A percentile compares a stretch with the other conserved stretches of the same genome.
These are phyloP conservation scores for Medicago arabica DNA, from an alignment of 306 rosid genomes.

Conservation along the genomic window DNA sequence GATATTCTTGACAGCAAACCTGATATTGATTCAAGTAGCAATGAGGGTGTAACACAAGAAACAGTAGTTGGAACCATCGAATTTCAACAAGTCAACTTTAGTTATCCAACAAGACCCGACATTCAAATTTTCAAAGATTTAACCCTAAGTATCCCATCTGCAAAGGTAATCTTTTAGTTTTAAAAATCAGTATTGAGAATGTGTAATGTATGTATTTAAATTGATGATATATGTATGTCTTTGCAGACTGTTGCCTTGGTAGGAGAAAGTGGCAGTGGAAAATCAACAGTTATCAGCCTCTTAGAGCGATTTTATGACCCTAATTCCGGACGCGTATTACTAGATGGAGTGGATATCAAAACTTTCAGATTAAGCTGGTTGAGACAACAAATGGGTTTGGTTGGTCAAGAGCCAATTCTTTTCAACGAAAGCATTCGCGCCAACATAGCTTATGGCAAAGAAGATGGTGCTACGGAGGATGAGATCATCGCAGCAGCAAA, in stretches of 20 bases:
- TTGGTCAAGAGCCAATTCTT: conserved; percentile 89
- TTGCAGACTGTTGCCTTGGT: conserved; percentile 85
- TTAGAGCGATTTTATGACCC: conserved; percentile 86
- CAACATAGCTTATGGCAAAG: conserved; percentile 85
- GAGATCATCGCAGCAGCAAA: conserved; percentile 76
- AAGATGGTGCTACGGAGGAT: conserved; percentile 60
- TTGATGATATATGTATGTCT: not conserved
- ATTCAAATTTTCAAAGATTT: conserved; percentile 73
- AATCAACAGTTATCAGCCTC: conserved; percentile 80
- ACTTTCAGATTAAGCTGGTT: conserved; percentile 70
- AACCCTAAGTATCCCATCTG: conserved; percentile 68
- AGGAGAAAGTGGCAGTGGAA: conserved; percentile 95
- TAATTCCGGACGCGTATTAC: conserved; percentile 56
- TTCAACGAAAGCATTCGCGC: conserved; percentile 77
- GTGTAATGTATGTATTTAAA: not conserved
- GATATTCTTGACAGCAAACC: conserved; percentile 76
- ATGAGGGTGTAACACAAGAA: conserved; percentile 55
- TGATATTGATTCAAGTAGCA: conserved; percentile 67
- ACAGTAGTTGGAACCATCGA: conserved; percentile 62
- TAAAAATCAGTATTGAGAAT: conserved; percentile 15
- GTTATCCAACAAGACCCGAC: conserved; percentile 77
- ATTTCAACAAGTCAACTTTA: conserved; percentile 65
- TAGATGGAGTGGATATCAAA: conserved; percentile 67
- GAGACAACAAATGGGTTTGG: conserved; percentile 90
- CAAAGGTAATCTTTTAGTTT: conserved; percentile 61